Evolutionary conservation across 805 yeast genomes (phyloP).

Genomic region (Lachancea quebecensis): DNA sequence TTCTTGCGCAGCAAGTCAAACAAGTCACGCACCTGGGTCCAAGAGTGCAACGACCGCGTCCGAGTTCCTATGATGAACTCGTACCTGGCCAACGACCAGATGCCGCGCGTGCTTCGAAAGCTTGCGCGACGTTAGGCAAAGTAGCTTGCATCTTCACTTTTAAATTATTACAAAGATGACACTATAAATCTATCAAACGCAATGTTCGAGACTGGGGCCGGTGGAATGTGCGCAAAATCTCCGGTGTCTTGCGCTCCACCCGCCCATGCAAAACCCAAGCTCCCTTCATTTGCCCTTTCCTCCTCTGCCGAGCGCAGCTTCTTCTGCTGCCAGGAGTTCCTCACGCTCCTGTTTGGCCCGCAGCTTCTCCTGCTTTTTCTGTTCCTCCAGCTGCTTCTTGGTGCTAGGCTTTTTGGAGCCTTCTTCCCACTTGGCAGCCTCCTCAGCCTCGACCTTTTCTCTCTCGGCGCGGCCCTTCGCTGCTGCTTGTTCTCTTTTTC

Average conservation of each 20-base stretch:
- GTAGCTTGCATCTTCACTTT: not conserved
- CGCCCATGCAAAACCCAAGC: too few relatives aligned
- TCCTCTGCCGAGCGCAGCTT: conserved; percentile 19
- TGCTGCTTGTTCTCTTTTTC: conserved; percentile 29
- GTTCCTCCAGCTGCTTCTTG: conserved; percentile 27
- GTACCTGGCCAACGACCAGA: conserved; percentile 10
- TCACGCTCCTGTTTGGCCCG: conserved; percentile 29
- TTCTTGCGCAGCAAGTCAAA: conserved; percentile 11
- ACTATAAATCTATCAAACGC: conserved; percentile 4
- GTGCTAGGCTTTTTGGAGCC: conserved; percentile 24
- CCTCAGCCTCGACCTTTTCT: conserved; percentile 26
- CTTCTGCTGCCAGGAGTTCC: conserved; percentile 29
- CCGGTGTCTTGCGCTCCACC: not conserved
- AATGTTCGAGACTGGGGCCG: not conserved
- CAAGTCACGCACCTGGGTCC: conserved; percentile 16
- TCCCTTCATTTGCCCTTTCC: conserved; percentile 20
- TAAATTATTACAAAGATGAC: not conserved
- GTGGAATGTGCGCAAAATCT: not conserved
- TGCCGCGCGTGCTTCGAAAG: conserved; percentile 5
- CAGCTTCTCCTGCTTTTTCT: conserved; percentile 26
- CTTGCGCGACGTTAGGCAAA: not conserved
- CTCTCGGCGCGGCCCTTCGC: conserved; percentile 22
- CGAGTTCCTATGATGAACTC: conserved; percentile 10
- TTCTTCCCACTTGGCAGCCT: conserved; percentile 30
- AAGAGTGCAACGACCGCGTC: conserved; percentile 13